Evolutionary conservation across 1,284 basidiomycete species (phyloP).

Genomic region (Leucoagaricus sp.): DNA sequence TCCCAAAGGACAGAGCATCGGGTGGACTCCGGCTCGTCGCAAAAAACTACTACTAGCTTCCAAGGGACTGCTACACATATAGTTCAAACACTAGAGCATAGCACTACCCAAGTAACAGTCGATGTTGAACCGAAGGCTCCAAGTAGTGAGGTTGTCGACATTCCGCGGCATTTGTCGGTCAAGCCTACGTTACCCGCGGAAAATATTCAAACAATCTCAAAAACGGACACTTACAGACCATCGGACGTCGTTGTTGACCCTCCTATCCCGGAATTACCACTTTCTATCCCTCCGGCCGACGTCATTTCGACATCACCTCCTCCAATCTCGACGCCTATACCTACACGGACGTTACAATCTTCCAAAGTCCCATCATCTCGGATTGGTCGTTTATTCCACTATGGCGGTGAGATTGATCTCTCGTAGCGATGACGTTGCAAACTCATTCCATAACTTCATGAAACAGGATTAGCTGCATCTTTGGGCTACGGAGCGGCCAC

Average conservation of each 20-base stretch:
- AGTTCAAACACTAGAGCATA: no score
- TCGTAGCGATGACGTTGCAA: neutral
- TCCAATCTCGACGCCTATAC: slow-evolving; percentile 12
- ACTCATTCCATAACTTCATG: no score
- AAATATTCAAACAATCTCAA: neutral
- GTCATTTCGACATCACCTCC: neutral
- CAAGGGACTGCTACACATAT: no score
- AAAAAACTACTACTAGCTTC: no score
- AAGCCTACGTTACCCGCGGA: neutral
- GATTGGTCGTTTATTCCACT: slow-evolving; percentile 87
- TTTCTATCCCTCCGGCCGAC: neutral
- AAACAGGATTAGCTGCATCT: slow-evolving; percentile 68
- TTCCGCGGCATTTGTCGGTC: no score
- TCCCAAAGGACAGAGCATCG: neutral
- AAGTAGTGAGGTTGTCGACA: no score
- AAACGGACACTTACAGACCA: no score
- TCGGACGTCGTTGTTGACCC: neutral
- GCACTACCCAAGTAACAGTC: no score
- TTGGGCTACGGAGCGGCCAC: slow-evolving; percentile 73
- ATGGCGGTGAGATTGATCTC: slow-evolving; percentile 77
- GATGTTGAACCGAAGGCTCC: no score
- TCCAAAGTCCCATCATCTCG: slow-evolving; percentile 88
- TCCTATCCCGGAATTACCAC: neutral
- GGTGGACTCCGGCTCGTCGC: neutral
- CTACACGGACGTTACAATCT: slow-evolving; percentile 59